Evolutionary conservation across 305 asterid species (phyloP), one percentile per base, ranked within the genome.

Genomic region (Fraxinus latifolia): DNA sequence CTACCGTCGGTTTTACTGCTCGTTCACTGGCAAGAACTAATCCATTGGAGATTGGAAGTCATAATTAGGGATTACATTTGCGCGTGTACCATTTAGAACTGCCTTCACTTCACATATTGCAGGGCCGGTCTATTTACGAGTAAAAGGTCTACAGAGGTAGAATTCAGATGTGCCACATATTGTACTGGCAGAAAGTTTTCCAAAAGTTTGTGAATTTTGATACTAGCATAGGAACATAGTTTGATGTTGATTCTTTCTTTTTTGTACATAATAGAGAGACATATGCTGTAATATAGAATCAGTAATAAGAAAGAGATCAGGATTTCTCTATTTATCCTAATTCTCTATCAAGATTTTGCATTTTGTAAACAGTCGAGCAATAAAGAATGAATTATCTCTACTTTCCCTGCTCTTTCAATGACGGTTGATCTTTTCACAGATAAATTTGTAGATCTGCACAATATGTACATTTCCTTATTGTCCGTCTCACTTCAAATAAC

Each of bases 1-100:
- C 93, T 0, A 93, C 98, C 0, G 98, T 94, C 0, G 99, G 99
- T 1, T 89, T 91, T 70, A 94, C 98, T 1, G 98, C 99, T 1
- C 97, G 98, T 39, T 93, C 97, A 8, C 21, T 93, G 87, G 95
- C 97, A 6, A 80, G 95, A 78, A 91, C 88, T 3, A 91, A 90
- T 77, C 92, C 97, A 14, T 73, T 91, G 85, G 87, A 71, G 76
- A 71, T 71, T 19, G 44, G 36, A 90, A 88, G 80, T 27, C 34
- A 44, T 33, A 55, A 17, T 17, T 75, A 47, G 21, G 83, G 81
- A n/a, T 88, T 83, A 85, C 73, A 12, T 44, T 36, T 32, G 55
- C 29, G 5, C 6, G 14, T 47, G 82, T 37, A n/a, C 9, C 27
- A 27, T 34, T 50, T 33, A 31, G 85, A 84, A 82, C 83, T 65